phyloP scores from a whole-genome alignment of 176 grass and related monocot genomes.

The Phyllostachys edulis region DNA sequence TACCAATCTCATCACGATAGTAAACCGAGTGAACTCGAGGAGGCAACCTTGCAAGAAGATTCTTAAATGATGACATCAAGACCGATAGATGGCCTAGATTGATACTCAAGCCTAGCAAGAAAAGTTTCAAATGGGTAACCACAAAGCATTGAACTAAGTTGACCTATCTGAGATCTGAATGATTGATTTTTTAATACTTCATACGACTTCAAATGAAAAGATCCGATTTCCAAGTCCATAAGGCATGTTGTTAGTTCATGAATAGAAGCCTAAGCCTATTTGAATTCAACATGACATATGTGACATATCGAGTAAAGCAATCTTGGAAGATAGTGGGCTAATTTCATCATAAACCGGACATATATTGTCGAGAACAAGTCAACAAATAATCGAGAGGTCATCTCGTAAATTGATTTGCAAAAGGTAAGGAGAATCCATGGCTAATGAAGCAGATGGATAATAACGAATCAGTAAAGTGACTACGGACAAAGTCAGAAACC shows the following conservation, averaged over 20 bases:
- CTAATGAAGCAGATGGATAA: not conserved
- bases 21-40: constrained; percentile 88
- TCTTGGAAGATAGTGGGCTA: not conserved
- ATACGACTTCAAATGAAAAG: constrained; percentile 16
- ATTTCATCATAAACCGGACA: not conserved
- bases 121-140: constrained; percentile 1
- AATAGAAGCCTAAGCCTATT: not conserved
- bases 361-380: constrained; percentile 16
- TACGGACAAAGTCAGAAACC: not conserved
- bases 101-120: constrained; percentile 83
- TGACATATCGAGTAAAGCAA: constrained; percentile 1
- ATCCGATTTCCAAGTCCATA: not conserved
- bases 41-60: constrained; percentile 75
- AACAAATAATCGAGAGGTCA: not conserved
- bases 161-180: not conserved
- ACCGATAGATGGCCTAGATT: constrained; percentile 70
- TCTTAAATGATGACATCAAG: constrained; percentile 89
- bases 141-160: constrained; percentile 3
- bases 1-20: constrained; percentile 98
- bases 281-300: not conserved
- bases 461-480: not conserved
- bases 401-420: not conserved
- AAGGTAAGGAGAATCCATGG: not conserved
- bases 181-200: constrained; percentile 4
- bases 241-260: not conserved